These are phyloP conservation scores for Eucalyptus sp. DNA, from an alignment of 345 rosid species.

Conservation along the genomic window DNA sequence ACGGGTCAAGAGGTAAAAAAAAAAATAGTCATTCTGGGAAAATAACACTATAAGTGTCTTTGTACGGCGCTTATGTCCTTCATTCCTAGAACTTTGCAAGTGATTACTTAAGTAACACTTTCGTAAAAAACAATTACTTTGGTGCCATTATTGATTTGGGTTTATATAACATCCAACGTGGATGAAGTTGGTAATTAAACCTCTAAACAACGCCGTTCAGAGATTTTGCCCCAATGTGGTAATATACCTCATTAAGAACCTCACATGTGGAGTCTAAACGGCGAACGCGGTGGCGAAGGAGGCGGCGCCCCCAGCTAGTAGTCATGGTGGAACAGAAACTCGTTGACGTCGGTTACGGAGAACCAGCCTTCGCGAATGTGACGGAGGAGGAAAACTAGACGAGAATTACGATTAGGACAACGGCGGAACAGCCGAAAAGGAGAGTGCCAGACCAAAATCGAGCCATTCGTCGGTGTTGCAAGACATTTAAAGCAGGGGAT, in stretches of 20 bases:
- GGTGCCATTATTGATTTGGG: background rate
- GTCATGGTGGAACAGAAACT: slow-evolving; percentile 52
- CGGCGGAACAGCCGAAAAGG: background rate
- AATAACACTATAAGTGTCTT: background rate
- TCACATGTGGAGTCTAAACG: slow-evolving; percentile 73
- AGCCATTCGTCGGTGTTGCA: slow-evolving; percentile 28
- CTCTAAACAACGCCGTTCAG: background rate
- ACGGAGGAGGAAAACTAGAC: background rate
- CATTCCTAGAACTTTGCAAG: background rate
- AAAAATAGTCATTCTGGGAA: fast-evolving
- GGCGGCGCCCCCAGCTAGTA: slow-evolving; percentile 89
- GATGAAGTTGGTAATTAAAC: background rate
- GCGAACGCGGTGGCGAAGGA: slow-evolving; percentile 84
- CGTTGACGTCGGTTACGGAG: slow-evolving; percentile 27
- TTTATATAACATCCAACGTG: background rate
- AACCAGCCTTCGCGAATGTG: slow-evolving; percentile 9
- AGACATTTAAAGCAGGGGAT: slow-evolving; percentile 39
- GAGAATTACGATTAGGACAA: background rate
- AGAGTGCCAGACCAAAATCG: slow-evolving; percentile 16
- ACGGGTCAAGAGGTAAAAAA: background rate
- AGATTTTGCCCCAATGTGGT: background rate
- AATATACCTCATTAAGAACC: slow-evolving; percentile 4
- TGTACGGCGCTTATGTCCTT: fast-evolving
- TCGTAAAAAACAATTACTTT: background rate
- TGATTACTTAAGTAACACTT: background rate